These are phyloP conservation scores for Clarireedia hainanense DNA, from an alignment of 2,329 filamentous ascomycete species.

Conservation along the genomic window DNA sequence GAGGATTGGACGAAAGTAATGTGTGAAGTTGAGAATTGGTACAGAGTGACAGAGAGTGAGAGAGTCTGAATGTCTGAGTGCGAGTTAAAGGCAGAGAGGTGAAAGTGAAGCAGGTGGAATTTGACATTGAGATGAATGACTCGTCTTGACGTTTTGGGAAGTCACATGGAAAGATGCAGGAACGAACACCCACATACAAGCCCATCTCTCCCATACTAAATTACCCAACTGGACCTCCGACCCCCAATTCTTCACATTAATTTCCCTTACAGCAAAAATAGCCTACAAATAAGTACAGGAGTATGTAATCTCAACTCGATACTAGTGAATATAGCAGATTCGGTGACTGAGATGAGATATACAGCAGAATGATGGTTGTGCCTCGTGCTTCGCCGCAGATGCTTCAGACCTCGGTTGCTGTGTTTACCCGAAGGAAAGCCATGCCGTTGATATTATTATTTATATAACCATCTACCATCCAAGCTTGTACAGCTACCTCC, in stretches of 20 bases:
- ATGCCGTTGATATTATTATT: not conserved
- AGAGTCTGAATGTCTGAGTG: not conserved
- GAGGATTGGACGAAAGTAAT: not conserved
- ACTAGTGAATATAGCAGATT: too few relatives aligned
- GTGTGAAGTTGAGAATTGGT: not conserved
- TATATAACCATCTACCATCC: not conserved
- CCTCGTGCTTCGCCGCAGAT: too few relatives aligned
- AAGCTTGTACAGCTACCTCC: not conserved
- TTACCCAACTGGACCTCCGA: too few relatives aligned
- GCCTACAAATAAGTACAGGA: too few relatives aligned
- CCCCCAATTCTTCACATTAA: too few relatives aligned
- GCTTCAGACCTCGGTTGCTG: too few relatives aligned
- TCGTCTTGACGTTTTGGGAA: not conserved
- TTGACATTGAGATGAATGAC: not conserved
- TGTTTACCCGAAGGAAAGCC: not conserved
- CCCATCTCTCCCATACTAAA: not conserved
- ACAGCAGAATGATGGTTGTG: too few relatives aligned
- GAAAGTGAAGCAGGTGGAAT: not conserved
- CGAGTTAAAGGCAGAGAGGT: too few relatives aligned
- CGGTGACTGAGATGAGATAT: too few relatives aligned
- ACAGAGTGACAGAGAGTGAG: not conserved
- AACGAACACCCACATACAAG: not conserved
- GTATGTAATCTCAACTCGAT: too few relatives aligned
- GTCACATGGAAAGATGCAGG: not conserved
- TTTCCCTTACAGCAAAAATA: too few relatives aligned